These are phyloP conservation scores for Fragaria vesca DNA, from an alignment of 306 rosid species.

Conservation along the genomic window DNA sequence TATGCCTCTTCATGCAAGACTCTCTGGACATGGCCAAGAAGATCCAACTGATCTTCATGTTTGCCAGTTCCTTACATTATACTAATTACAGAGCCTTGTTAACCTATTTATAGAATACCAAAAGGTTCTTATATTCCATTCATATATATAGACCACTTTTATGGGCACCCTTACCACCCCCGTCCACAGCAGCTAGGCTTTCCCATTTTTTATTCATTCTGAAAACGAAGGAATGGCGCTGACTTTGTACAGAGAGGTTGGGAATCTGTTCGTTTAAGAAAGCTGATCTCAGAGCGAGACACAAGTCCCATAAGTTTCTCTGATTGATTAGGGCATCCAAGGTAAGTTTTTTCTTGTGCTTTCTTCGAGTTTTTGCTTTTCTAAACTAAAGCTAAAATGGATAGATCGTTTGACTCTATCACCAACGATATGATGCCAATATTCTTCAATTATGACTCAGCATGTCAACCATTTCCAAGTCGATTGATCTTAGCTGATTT, in stretches of 20 bases:
- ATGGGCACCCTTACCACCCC: neutral
- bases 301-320: neutral
- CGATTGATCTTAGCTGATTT: no score
- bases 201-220: neutral
- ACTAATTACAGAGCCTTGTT: neutral
- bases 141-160: neutral
- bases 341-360: neutral
- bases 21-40: neutral
- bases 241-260: neutral
- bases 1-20: constrained; percentile 25
- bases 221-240: neutral
- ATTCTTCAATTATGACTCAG: neutral
- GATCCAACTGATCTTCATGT: neutral
- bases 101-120: neutral
- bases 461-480: neutral
- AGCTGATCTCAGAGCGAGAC: neutral
- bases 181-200: neutral
- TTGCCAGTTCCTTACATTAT: neutral
- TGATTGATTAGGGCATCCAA: neutral
- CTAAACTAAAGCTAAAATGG: neutral
- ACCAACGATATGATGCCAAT: neutral
- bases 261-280: neutral
- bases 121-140: neutral
- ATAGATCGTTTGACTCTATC: neutral
- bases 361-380: neutral